Evolutionary conservation across 768 basidiomycete genomes (phyloP).

Genomic region (Hysterangium stoloniferum): DNA sequence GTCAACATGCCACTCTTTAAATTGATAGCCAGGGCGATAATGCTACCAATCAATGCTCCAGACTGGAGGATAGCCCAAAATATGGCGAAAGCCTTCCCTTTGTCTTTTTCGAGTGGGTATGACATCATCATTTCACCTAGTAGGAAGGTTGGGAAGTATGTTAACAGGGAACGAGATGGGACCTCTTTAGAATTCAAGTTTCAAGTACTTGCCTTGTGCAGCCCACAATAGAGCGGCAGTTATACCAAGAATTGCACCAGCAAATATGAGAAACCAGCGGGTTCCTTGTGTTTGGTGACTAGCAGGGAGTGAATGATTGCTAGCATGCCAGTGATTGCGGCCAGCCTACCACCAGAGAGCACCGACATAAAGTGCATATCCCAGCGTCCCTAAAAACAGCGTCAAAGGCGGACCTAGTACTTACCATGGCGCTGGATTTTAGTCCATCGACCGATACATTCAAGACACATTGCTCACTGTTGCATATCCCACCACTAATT

Average conservation of each 20-base stretch:
- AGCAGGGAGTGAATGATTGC: constrained; percentile 10
- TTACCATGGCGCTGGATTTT: constrained; percentile 16
- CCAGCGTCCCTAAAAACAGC: constrained; percentile 42
- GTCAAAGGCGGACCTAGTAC: constrained; percentile 44
- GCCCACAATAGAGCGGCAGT: constrained; percentile 48
- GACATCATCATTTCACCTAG: constrained; percentile 47
- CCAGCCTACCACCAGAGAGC: constrained; percentile 32
- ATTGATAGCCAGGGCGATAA: constrained; percentile 39
- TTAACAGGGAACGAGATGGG: too few relatives aligned
- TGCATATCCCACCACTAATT: constrained; percentile 31
- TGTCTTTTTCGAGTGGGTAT: constrained; percentile 49
- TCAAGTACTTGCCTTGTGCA: too few relatives aligned
- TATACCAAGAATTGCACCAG: constrained; percentile 43
- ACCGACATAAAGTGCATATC: constrained; percentile 45
- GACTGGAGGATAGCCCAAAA: constrained; percentile 47
- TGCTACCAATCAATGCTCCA: constrained; percentile 35
- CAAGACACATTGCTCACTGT: constrained; percentile 22
- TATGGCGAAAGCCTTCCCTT: constrained; percentile 41
- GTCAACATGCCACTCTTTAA: constrained; percentile 23
- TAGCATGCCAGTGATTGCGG: not conserved
- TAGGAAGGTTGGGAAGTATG: too few relatives aligned
- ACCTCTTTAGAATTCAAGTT: too few relatives aligned
- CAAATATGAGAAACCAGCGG: constrained; percentile 38
- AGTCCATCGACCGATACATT: too few relatives aligned
- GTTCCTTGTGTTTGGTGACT: constrained; percentile 32